Base-by-base conservation (phyloP, 176 grass and related monocot species). In the Eleusine coracana region DNA sequence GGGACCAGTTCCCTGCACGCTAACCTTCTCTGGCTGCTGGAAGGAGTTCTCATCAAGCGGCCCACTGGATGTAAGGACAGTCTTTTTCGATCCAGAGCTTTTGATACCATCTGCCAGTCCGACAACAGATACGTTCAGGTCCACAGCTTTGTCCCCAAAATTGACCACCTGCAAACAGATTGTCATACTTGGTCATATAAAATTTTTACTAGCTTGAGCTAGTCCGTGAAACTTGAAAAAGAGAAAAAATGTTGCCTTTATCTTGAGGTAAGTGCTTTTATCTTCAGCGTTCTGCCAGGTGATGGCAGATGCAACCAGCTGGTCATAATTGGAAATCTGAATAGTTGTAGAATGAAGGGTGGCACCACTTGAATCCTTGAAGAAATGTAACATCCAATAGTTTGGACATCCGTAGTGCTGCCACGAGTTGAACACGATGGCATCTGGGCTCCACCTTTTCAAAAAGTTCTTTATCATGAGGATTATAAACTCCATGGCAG, bases 371-470 rank as follows among this genome's bases (percentile, higher is more conserved):
- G 94, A 97, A 48, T 97, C 91, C 87, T 88, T 97, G 75, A 97
- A 97, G 70, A 91, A 97, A 16, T 88, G 89, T 50, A 94, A 83
- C 85, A 97, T 90, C 91, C 92, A 94, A 28, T 97, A 97, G 86
- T 91, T 97, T 54, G 94, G 94, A 60, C 92, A 92, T 84, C 94
- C 94, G 66, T 94, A 97, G 77, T 82, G 69, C 82, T 94, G 94
- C 86, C 89, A 87, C 28, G 92, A 94, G 74, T 97, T 90, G 77
- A 94, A 97, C 28, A 97, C 92, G 44, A 97, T 92, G 68, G 94
- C 87, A 64, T 94, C 95, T 73, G 90, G 95, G 75, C 52, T 97
- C 95, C 95, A 95, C 75, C 86, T 94, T 64, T 44, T 31, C 50
- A 74, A 68, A 10, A 31, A 64, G 49, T 28, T 38, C 31, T 41